phyloP scores from a whole-genome alignment of 371 early-diverging fungal genomes.

The Mucor indicus region DNA sequence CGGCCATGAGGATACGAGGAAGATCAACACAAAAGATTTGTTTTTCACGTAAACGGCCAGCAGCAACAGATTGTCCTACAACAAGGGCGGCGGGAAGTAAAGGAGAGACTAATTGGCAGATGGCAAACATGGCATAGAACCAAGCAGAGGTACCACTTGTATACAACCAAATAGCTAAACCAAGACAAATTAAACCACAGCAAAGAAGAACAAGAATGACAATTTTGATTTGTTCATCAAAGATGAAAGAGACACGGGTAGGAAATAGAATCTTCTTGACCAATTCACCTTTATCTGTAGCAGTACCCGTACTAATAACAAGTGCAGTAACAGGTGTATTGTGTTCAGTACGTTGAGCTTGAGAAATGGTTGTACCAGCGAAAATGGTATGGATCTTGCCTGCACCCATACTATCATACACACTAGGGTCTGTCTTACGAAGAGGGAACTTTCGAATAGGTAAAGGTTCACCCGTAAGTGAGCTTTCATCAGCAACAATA shows the following conservation, averaged over 20 bases:
- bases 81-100: constrained; percentile 59
- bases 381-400: constrained; percentile 57
- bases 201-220: constrained; percentile 58
- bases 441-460: constrained; percentile 61
- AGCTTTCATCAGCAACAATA: constrained; percentile 68
- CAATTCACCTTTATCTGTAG: constrained; percentile 73
- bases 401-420: constrained; percentile 37
- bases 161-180: constrained; percentile 52
- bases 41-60: constrained; percentile 59
- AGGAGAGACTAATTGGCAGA: constrained; percentile 72
- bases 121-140: constrained; percentile 70
- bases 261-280: constrained; percentile 76
- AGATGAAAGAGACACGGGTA: constrained; percentile 58
- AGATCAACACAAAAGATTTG: constrained; percentile 76
- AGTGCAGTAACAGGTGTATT: constrained; percentile 49
- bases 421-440: constrained; percentile 26
- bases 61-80: constrained; percentile 75
- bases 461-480: constrained; percentile 62
- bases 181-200: constrained; percentile 55
- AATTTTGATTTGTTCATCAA: constrained; percentile 67
- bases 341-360: constrained; percentile 34
- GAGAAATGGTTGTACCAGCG: constrained; percentile 49
- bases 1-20: constrained; percentile 84
- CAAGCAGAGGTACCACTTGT: constrained; percentile 44
- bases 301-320: constrained; percentile 71